Percentiles rank a stretch among this genome's conserved stretches.
Conservation (phyloP, 2,329 filamentous ascomycete species). For the Aspergillus hortae region DNA sequence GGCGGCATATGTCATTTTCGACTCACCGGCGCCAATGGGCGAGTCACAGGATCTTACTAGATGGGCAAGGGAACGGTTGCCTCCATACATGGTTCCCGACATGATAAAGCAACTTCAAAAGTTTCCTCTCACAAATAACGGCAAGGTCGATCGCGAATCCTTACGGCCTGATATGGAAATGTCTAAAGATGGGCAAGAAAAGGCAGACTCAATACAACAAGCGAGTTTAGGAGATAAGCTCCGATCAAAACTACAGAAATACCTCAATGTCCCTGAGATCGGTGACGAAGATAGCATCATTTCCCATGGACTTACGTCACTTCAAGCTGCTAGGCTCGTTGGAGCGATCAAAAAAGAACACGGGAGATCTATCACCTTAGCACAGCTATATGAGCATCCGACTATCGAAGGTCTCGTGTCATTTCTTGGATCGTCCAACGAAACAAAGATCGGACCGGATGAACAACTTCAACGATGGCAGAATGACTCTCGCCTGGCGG, state of each 20-base stretch:
- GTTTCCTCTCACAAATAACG: constrained; percentile 67
- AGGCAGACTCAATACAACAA: background rate
- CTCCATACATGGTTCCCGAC: constrained; percentile 66
- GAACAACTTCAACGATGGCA: background rate
- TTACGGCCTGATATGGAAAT: constrained; percentile 10
- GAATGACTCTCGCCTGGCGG: background rate
- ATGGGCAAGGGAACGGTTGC: constrained; percentile 53
- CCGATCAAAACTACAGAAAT: constrained; percentile 1
- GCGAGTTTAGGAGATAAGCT: background rate
- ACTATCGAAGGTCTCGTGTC: constrained; percentile 1
- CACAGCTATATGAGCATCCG: background rate
- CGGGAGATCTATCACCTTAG: constrained; percentile 1
- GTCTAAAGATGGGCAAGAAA: background rate
- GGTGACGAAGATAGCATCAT: constrained; percentile 5
- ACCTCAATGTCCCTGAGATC: constrained; percentile 1
- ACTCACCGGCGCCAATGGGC: background rate
- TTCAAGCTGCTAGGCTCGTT: constrained; percentile 7
- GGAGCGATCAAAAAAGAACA: background rate
- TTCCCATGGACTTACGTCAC: constrained; percentile 6
- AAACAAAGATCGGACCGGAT: background rate
- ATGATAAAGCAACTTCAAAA: constrained; percentile 63
- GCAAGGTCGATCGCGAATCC: constrained; percentile 52
- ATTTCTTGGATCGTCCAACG: constrained; percentile 2
- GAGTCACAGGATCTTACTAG: background rate
- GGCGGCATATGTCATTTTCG: constrained; percentile 7